A percentile compares a stretch with the other conserved stretches of the same genome.
These are phyloP conservation scores for Lactarius pseudohatsudake DNA, from an alignment of 768 basidiomycete genomes.

Conservation along the genomic window DNA sequence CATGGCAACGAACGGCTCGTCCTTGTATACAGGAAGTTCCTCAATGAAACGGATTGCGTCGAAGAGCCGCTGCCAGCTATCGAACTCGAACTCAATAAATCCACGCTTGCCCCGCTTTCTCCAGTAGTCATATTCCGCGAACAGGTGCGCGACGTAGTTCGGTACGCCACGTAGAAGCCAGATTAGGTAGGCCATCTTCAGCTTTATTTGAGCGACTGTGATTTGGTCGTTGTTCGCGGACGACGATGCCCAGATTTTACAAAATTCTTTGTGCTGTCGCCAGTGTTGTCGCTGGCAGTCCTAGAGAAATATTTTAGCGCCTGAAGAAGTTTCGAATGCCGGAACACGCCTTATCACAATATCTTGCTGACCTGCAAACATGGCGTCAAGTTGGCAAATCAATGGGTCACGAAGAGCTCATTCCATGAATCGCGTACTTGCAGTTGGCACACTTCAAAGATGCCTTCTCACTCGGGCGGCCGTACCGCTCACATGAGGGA, in stretches of 20 bases:
- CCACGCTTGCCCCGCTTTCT: conserved; percentile 22
- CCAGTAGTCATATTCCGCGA: conserved; percentile 25
- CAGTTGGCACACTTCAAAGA: conserved; percentile 28
- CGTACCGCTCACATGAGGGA: conserved; percentile 18
- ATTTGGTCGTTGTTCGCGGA: conserved; percentile 26
- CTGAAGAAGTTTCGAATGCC: background rate
- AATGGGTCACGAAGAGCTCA: background rate
- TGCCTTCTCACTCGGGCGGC: conserved; percentile 20
- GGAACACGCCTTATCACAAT: conserved; percentile 24
- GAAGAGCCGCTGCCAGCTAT: conserved; percentile 28
- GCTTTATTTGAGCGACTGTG: conserved; percentile 30
- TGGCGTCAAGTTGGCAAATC: background rate
- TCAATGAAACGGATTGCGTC: conserved; percentile 25
- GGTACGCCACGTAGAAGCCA: conserved; percentile 31
- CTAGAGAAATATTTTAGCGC: conserved; percentile 12
- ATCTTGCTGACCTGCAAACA: conserved; percentile 26
- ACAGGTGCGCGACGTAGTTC: conserved; percentile 24
- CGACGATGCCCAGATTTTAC: conserved; percentile 27
- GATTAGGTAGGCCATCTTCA: conserved; percentile 30
- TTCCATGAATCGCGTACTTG: conserved; percentile 24
- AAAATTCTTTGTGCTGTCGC: conserved; percentile 30
- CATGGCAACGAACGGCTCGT: conserved; percentile 24
- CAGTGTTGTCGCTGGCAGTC: conserved; percentile 29
- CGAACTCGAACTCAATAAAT: conserved; percentile 31
- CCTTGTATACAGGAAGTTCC: conserved; percentile 12